These are phyloP conservation scores for Tremella fuciformis DNA, from an alignment of 768 basidiomycete species.

Conservation along the genomic window DNA sequence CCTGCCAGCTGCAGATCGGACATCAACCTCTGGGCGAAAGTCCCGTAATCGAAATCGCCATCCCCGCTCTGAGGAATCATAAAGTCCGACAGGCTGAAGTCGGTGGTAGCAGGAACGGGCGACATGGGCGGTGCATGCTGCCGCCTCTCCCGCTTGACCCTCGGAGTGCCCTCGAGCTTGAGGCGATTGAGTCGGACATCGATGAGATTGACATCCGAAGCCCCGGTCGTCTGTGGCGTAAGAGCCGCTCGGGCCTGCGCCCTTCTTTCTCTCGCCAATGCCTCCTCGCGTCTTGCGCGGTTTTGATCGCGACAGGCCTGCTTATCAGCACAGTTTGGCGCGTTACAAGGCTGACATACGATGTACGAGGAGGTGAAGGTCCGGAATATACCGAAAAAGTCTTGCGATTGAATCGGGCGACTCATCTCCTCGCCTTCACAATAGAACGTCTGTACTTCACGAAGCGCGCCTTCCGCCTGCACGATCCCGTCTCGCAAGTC, in stretches of 20 bases:
- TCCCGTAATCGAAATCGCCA: slow-evolving; percentile 35
- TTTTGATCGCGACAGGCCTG: slow-evolving; percentile 72
- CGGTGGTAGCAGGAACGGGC: slow-evolving; percentile 31
- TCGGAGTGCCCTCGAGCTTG: slow-evolving; percentile 49
- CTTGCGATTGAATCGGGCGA: slow-evolving; percentile 58
- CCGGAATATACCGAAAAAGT: slow-evolving; percentile 96
- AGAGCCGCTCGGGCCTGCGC: slow-evolving; percentile 55
- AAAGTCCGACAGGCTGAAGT: slow-evolving; percentile 38
- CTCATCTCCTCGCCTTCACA: slow-evolving; percentile 73
- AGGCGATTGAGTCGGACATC: slow-evolving; percentile 47
- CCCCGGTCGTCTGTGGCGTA: slow-evolving; percentile 48
- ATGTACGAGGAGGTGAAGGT: slow-evolving; percentile 89
- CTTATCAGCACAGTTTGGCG: slow-evolving; percentile 3
- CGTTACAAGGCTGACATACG: slow-evolving; percentile 29
- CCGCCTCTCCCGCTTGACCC: slow-evolving; percentile 46
- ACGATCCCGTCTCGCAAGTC: slow-evolving; percentile 84
- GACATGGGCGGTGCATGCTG: slow-evolving; percentile 32
- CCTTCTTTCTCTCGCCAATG: slow-evolving; percentile 65
- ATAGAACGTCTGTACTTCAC: slow-evolving; percentile 82
- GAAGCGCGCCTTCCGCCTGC: slow-evolving; percentile 75
- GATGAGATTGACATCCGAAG: slow-evolving; percentile 35
- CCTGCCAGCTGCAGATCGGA: slow-evolving; percentile 13
- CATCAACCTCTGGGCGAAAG: slow-evolving; percentile 37
- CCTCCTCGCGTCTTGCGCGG: slow-evolving; percentile 69
- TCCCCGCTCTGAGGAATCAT: slow-evolving; percentile 26